Percentiles rank a stretch among this genome's conserved stretches.
These are phyloP conservation scores for Calamus simplicifolius DNA, from an alignment of 176 grass and related monocot genomes.

Conservation along the genomic window DNA sequence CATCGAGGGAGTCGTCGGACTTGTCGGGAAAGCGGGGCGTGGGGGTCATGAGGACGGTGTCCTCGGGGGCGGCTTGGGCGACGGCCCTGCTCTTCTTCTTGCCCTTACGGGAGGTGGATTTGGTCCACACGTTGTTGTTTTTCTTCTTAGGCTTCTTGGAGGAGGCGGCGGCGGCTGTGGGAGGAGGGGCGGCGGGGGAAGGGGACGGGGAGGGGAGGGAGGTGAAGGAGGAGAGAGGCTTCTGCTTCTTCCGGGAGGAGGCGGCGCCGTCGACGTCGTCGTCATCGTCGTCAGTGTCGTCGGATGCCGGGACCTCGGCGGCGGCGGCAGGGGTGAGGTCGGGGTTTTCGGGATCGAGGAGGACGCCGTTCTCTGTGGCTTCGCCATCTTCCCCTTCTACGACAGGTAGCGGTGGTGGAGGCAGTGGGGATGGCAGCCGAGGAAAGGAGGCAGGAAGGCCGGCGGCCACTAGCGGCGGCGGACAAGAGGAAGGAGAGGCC, in stretches of 20 bases:
- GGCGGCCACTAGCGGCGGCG: too few relatives aligned
- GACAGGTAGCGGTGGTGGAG: neutral
- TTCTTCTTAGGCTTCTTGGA: slow-evolving; percentile 86
- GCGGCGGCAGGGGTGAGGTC: neutral
- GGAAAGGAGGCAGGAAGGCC: neutral
- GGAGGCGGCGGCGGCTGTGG: slow-evolving; percentile 27
- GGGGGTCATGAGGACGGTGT: slow-evolving; percentile 65
- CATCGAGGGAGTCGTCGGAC: slow-evolving; percentile 44
- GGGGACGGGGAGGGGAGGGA: slow-evolving; percentile 10
- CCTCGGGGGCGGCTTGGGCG: slow-evolving; percentile 26
- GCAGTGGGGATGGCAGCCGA: neutral
- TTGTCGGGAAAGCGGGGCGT: slow-evolving; percentile 54
- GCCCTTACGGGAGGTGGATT: slow-evolving; percentile 61
- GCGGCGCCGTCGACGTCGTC: neutral
- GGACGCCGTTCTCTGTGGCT: too few relatives aligned
- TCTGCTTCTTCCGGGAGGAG: slow-evolving; percentile 18
- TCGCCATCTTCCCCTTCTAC: too few relatives aligned
- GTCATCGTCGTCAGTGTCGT: neutral
- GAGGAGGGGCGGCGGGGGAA: slow-evolving; percentile 23
- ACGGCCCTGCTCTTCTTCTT: slow-evolving; percentile 69
- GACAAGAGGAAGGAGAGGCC: neutral
- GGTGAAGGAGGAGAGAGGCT: slow-evolving; percentile 14
- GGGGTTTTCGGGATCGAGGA: neutral
- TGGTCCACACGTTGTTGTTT: slow-evolving; percentile 68
- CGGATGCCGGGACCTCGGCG: neutral